These are phyloP conservation scores for Aspergillus egyptiacus DNA, from an alignment of 495 filamentous ascomycete genomes.

Conservation along the genomic window DNA sequence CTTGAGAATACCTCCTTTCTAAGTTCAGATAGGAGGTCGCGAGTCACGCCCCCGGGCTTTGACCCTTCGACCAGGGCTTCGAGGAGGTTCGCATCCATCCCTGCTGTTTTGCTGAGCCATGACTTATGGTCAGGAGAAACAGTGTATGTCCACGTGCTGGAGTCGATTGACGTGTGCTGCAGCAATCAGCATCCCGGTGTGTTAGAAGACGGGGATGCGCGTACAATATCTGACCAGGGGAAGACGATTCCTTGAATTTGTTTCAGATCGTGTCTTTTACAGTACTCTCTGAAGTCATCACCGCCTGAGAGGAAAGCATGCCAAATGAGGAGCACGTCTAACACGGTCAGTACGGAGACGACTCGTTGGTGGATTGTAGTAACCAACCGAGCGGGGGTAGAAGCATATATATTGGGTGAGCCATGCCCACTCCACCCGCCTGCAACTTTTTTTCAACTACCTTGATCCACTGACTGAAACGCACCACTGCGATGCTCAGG, in stretches of 20 bases:
- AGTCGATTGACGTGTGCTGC: constrained; percentile 12
- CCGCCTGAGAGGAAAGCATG: constrained; percentile 23
- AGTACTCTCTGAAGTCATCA: constrained; percentile 11
- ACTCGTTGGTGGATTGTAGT: not conserved
- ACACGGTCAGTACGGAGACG: not conserved
- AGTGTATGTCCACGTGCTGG: constrained; percentile 10
- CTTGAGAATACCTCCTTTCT: not conserved
- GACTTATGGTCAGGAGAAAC: not conserved
- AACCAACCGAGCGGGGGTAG: constrained; percentile 15
- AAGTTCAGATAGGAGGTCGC: not conserved
- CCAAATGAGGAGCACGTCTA: constrained; percentile 25
- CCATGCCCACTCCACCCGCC: not conserved
- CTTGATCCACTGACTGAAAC: constrained; percentile 18
- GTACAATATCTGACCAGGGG: constrained; percentile 23
- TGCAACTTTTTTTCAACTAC: not conserved
- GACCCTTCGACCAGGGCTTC: not conserved
- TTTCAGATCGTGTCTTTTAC: not conserved
- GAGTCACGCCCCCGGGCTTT: not conserved
- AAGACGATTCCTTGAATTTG: constrained; percentile 10
- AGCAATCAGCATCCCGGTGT: not conserved
- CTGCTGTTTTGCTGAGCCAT: constrained; percentile 1
- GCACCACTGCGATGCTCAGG: constrained; percentile 14
- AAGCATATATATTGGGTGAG: not conserved
- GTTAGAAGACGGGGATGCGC: not conserved
- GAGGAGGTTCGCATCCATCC: constrained; percentile 7